Evolutionary conservation across 441 rosid genomes (phyloP).

Genomic region (Lepidium campestre): DNA sequence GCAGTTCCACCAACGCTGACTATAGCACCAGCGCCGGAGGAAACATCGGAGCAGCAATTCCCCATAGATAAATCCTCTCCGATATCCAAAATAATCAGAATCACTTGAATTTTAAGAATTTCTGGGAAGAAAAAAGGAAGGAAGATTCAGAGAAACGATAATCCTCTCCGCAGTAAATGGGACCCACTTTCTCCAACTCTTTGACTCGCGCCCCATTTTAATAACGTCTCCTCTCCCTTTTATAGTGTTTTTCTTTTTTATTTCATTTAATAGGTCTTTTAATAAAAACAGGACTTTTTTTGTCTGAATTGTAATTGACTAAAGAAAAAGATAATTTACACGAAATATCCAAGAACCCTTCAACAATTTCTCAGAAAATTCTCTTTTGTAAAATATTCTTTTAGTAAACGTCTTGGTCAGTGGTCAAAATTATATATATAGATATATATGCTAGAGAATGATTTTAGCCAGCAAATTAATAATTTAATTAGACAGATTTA

Average conservation of each 20-base stretch:
- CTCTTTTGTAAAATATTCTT: background rate
- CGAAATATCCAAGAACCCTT: constrained; percentile 20
- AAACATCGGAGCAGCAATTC: constrained; percentile 69
- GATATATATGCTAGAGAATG: no score
- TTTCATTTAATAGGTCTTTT: background rate
- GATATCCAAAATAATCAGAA: background rate
- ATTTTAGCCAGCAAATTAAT: background rate
- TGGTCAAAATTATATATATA: no score
- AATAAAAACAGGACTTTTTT: background rate
- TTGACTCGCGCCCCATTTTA: background rate
- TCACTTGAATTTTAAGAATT: background rate
- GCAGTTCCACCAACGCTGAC: constrained; percentile 47
- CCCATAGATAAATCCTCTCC: constrained; percentile 39
- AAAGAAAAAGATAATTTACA: background rate
- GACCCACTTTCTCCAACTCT: constrained; percentile 16
- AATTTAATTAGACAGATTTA: background rate
- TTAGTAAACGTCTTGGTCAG: background rate
- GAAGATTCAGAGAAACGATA: background rate
- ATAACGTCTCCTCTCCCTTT: background rate
- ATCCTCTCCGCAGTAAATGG: background rate
- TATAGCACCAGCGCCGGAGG: constrained; percentile 48
- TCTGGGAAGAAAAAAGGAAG: background rate
- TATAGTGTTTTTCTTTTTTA: background rate
- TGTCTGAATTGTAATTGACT: background rate
- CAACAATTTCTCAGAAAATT: background rate